Conservation (phyloP, 306 rosid genomes). For the Fragaria iinumae region DNA sequence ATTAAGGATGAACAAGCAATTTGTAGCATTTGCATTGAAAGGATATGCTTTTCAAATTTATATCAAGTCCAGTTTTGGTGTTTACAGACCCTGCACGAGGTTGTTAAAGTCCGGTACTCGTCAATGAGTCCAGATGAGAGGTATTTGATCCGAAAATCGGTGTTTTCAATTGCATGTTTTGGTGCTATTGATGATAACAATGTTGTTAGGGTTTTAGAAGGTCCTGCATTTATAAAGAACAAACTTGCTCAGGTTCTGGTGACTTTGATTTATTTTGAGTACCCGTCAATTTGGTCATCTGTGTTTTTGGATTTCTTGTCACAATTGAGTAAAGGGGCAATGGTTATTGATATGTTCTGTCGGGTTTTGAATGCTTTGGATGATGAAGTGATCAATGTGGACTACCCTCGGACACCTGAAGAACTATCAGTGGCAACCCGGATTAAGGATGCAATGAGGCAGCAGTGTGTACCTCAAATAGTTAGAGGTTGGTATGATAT, state of each 20-base stretch:
- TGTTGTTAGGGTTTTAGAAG: conserved; percentile 56
- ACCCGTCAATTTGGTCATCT: conserved; percentile 79
- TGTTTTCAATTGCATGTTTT: conserved; percentile 72
- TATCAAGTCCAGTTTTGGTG: conserved; percentile 94
- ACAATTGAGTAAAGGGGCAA: conserved; percentile 65
- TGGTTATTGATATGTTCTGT: conserved; percentile 90
- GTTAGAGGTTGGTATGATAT: conserved; percentile 83
- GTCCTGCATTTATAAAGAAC: conserved; percentile 78
- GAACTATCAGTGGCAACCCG: conserved; percentile 57
- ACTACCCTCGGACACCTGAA: conserved; percentile 68
- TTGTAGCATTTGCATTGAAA: conserved; percentile 72
- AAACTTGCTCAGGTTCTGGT: conserved; percentile 82
- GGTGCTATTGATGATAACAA: conserved; percentile 57
- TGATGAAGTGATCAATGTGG: conserved; percentile 80
- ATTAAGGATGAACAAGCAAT: conserved; percentile 62
- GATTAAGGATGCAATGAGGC: conserved; percentile 90
- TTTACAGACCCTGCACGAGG: conserved; percentile 80
- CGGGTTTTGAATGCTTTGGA: conserved; percentile 87
- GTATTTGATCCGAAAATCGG: conserved; percentile 64
- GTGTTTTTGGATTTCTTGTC: conserved; percentile 78
- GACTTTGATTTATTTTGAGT: conserved; percentile 76
- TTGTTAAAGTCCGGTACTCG: conserved; percentile 63
- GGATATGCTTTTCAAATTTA: conserved; percentile 58
- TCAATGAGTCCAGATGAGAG: conserved; percentile 66
- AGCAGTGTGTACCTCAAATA: conserved; percentile 64